Percentiles rank a stretch among this genome's conserved stretches.
phyloP scores from a whole-genome alignment of 225 moss, liverwort and hornwort genomes.

The Pleurozium schreberi region DNA sequence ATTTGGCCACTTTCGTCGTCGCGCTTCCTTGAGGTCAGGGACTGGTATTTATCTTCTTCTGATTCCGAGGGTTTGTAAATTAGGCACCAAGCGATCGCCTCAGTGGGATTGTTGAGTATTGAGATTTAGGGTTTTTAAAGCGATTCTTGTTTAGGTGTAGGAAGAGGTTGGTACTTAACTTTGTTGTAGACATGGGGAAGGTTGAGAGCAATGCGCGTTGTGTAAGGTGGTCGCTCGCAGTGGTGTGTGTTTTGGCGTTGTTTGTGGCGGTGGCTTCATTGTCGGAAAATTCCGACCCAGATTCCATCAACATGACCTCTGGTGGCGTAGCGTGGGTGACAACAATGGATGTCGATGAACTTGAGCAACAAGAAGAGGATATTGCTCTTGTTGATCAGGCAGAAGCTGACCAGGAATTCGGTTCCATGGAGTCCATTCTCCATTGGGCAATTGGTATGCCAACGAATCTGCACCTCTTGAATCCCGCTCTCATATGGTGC shows the following conservation, averaged over 20 bases:
- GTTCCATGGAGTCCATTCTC: slow-evolving; percentile 80
- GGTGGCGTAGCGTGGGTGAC: slow-evolving; percentile 73
- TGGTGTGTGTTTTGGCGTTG: slow-evolving; percentile 16
- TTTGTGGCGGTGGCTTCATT: slow-evolving; percentile 17
- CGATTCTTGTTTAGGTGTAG: background rate
- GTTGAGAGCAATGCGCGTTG: background rate
- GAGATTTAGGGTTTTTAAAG: background rate
- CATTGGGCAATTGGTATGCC: slow-evolving; percentile 90
- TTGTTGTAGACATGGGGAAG: background rate
- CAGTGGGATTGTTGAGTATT: background rate
- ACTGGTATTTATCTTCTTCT: background rate
- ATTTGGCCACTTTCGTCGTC: background rate
- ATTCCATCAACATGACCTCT: slow-evolving; percentile 44
- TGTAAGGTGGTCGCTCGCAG: background rate
- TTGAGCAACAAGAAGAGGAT: slow-evolving; percentile 27
- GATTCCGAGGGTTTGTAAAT: background rate
- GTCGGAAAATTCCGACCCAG: slow-evolving; percentile 15
- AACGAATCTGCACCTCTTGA: background rate
- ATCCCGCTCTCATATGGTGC: background rate
- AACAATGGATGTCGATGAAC: slow-evolving; percentile 56
- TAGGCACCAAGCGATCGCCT: background rate
- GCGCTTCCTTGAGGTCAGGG: background rate
- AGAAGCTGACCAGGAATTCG: slow-evolving; percentile 43
- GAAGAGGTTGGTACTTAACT: background rate
- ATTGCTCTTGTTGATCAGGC: slow-evolving; percentile 13